A percentile compares a stretch with the other conserved stretches of the same genome.
These are phyloP conservation scores for Cladosporium sp. DNA, from an alignment of 2,329 filamentous ascomycete species.

Conservation along the genomic window DNA sequence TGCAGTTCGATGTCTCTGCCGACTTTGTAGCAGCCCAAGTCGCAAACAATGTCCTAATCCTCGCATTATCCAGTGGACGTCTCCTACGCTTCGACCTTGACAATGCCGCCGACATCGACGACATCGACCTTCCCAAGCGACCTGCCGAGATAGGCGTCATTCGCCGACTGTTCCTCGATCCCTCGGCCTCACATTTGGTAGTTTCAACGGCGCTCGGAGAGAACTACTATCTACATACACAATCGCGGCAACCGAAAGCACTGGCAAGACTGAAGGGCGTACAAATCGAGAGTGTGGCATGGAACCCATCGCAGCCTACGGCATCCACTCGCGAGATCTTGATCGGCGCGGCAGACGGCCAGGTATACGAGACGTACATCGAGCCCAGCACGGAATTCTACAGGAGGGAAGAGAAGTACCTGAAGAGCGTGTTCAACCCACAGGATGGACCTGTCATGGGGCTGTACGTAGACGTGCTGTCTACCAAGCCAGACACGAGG, in stretches of 20 bases:
- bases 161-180: constrained; percentile 94
- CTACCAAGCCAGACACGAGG: constrained; percentile 68
- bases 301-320: constrained; percentile 91
- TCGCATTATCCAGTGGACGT: constrained; percentile 87
- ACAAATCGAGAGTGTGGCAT: constrained; percentile 83
- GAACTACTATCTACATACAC: constrained; percentile 96
- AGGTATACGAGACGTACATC: constrained; percentile 92
- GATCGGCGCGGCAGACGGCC: constrained; percentile 87
- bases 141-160: constrained; percentile 89
- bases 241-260: constrained; percentile 82
- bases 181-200: constrained; percentile 90
- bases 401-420: constrained; percentile 87
- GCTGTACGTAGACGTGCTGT: constrained; percentile 76
- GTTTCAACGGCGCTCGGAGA: constrained; percentile 89
- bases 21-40: constrained; percentile 97
- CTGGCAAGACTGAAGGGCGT: constrained; percentile 83
- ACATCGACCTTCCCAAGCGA: constrained; percentile 95
- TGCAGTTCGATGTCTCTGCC: constrained; percentile 90
- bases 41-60: constrained; percentile 91
- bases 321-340: constrained; percentile 94
- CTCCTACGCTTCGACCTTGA: constrained; percentile 94
- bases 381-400: constrained; percentile 95
- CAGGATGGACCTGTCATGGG: constrained; percentile 82
- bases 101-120: constrained; percentile 92
- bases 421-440: constrained; percentile 79